phyloP scores from a whole-genome alignment of 371 early-diverging fungal genomes.

The Mortierella sp. region DNA sequence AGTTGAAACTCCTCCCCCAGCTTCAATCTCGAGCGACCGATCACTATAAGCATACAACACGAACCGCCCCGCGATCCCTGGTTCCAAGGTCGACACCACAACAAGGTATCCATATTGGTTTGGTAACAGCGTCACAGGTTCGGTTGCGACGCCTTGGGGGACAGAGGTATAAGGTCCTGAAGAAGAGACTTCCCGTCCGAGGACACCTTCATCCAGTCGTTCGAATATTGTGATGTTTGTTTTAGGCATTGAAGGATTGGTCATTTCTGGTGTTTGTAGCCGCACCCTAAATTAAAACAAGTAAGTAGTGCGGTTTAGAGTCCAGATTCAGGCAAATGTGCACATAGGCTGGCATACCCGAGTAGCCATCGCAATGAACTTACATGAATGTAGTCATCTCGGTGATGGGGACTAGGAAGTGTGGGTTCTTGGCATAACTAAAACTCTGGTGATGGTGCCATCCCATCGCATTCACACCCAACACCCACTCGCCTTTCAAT shows the following conservation, averaged over 20 bases:
- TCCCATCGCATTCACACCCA: conserved; percentile 78
- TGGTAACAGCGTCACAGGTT: conserved; percentile 37
- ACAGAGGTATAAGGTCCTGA: conserved; percentile 85
- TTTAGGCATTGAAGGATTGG: conserved; percentile 68
- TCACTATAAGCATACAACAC: conserved; percentile 72
- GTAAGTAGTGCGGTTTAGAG: background rate
- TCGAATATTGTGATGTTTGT: conserved; percentile 81
- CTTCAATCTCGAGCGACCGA: conserved; percentile 66
- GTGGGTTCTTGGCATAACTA: conserved; percentile 75
- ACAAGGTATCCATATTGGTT: conserved; percentile 69
- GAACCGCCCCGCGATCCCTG: conserved; percentile 68
- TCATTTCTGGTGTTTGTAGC: conserved; percentile 76
- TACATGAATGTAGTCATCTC: conserved; percentile 76
- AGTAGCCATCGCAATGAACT: conserved; percentile 6
- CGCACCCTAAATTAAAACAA: conserved; percentile 64
- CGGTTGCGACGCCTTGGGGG: conserved; percentile 67
- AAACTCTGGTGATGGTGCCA: conserved; percentile 69
- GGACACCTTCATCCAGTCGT: conserved; percentile 67
- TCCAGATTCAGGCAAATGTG: too few relatives aligned
- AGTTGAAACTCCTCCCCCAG: conserved; percentile 43
- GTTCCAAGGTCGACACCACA: conserved; percentile 74
- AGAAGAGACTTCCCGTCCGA: conserved; percentile 75
- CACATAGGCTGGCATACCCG: too few relatives aligned
- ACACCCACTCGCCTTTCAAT: conserved; percentile 76
- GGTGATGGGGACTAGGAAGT: conserved; percentile 73